Conservation (phyloP, 306 rosid species). For the Trichosanthes truncata region DNA sequence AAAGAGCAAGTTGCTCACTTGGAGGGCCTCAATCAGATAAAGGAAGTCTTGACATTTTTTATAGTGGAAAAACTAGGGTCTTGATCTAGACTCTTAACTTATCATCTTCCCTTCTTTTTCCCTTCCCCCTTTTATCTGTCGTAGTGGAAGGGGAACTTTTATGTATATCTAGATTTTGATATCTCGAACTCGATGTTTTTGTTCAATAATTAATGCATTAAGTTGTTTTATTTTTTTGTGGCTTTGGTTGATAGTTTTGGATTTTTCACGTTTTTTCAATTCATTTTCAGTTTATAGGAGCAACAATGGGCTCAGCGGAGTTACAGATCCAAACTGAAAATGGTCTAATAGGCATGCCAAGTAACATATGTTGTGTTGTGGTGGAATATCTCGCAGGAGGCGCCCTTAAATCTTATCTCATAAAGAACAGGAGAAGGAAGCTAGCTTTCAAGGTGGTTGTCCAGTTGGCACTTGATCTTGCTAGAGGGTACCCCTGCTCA, state of each 20-base stretch:
- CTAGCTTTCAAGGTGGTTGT: constrained; percentile 79
- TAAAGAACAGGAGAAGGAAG: constrained; percentile 89
- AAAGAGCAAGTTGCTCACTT: not conserved
- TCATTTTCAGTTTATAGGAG: constrained; percentile 74
- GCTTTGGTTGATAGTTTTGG: not conserved
- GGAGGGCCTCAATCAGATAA: not conserved
- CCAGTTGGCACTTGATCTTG: constrained; percentile 93
- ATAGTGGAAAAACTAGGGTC: constrained; percentile 1
- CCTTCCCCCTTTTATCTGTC: not conserved
- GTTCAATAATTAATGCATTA: not conserved
- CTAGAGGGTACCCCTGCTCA: constrained; percentile 63
- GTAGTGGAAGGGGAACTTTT: not conserved
- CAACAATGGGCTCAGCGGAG: constrained; percentile 88
- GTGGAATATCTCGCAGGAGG: constrained; percentile 98
- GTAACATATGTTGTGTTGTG: constrained; percentile 78
- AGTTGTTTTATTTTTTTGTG: not conserved
- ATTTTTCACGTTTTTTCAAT: constrained; percentile 3
- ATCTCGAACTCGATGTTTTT: not conserved
- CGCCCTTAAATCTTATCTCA: constrained; percentile 65
- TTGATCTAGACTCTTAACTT: not conserved
- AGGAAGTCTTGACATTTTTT: not conserved
- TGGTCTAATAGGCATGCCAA: constrained; percentile 88
- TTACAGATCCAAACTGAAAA: constrained; percentile 82
- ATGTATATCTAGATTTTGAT: not conserved
- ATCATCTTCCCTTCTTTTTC: not conserved